Conservation (phyloP, 805 yeast species). For the Wickerhamiella azymoides region DNA sequence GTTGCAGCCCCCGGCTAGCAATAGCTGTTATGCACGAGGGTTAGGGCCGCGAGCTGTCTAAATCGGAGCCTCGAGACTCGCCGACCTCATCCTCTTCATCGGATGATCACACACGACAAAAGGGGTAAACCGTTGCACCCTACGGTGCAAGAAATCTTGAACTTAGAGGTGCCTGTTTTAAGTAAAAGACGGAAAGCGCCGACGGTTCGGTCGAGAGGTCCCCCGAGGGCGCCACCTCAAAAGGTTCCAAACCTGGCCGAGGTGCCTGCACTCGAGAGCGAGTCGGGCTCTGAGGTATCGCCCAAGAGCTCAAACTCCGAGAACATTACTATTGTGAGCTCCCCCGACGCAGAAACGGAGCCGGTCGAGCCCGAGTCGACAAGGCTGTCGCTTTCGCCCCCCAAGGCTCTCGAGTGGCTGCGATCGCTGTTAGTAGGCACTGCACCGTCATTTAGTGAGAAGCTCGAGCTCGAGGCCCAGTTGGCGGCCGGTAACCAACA, state of each 20-base stretch:
- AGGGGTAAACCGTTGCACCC: constrained; percentile 10
- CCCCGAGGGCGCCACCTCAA: not conserved
- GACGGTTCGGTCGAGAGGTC: not conserved
- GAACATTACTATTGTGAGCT: not conserved
- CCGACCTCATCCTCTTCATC: not conserved
- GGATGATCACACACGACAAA: constrained; percentile 7
- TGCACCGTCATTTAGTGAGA: no score
- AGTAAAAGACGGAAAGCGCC: not conserved
- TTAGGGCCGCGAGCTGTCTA: not conserved
- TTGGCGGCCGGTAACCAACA: no score
- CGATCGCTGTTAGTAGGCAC: not conserved
- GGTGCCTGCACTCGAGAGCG: not conserved
- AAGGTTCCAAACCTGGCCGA: not conserved
- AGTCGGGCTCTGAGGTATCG: no score
- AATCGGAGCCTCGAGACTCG: not conserved
- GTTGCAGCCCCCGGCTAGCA: no score
- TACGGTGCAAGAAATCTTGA: constrained; percentile 2
- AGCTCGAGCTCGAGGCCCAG: no score
- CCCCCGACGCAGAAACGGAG: not conserved
- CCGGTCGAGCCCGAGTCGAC: not conserved
- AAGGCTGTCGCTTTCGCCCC: not conserved
- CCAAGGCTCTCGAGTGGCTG: not conserved
- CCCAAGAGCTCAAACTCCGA: not conserved
- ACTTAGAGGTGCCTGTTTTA: constrained; percentile 6
- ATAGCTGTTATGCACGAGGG: not conserved